A percentile compares a stretch with the other conserved stretches of the same genome.
These are phyloP conservation scores for Crataegus laevigata DNA, from an alignment of 306 rosid species.

Conservation along the genomic window DNA sequence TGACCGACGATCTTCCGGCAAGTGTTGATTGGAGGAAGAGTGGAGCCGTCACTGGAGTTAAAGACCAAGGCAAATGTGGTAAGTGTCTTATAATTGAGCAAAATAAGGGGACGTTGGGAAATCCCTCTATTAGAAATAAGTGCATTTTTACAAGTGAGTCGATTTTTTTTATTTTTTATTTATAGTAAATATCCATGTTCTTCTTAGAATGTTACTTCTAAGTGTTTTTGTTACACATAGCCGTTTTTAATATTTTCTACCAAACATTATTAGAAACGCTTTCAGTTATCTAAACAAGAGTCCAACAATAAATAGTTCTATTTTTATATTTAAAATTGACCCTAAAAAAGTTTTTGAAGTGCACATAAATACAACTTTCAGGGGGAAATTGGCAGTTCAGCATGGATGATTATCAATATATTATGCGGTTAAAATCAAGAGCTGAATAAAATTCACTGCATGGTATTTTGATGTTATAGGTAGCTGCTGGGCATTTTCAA, in stretches of 20 bases:
- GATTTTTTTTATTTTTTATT: not conserved
- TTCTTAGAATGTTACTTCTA: not conserved
- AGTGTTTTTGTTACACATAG: not conserved
- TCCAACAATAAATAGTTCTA: not conserved
- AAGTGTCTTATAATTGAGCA: not conserved
- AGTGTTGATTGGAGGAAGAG: slow-evolving; percentile 43
- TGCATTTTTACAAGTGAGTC: not conserved
- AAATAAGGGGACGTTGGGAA: not conserved
- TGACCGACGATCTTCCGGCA: slow-evolving; percentile 15
- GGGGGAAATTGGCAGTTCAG: not conserved
- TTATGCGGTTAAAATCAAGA: not conserved
- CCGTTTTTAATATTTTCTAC: not conserved
- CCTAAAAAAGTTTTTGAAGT: not conserved
- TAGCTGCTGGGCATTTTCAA: slow-evolving; percentile 53
- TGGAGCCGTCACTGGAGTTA: slow-evolving; percentile 34
- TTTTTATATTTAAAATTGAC: not conserved
- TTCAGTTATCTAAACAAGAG: too few relatives aligned
- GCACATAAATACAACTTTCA: not conserved
- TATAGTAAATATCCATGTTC: not conserved
- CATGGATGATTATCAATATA: not conserved
- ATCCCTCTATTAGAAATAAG: not conserved
- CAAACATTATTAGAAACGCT: not conserved
- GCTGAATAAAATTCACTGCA: not conserved
- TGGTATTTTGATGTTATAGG: slow-evolving; percentile 9
- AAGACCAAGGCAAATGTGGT: slow-evolving; percentile 46